phyloP scores from a whole-genome alignment of 371 early-diverging fungal genomes.

The Chytridium lagenaria region DNA sequence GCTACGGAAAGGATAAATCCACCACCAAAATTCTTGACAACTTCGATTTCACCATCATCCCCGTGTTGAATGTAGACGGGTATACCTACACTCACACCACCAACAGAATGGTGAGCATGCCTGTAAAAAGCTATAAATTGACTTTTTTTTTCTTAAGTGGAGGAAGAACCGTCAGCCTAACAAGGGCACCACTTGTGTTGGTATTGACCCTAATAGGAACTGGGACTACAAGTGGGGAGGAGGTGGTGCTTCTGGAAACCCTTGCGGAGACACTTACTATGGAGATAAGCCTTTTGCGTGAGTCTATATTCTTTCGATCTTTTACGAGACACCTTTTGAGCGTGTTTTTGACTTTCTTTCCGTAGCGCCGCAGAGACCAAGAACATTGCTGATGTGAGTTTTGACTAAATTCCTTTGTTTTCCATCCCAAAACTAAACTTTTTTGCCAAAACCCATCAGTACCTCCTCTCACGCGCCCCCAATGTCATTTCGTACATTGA shows the following conservation, averaged over 20 bases:
- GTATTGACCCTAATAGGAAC: slow-evolving; percentile 44
- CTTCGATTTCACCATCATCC: slow-evolving; percentile 58
- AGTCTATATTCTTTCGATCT: background rate
- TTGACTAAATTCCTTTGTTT: background rate
- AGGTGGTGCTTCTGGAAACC: slow-evolving; percentile 35
- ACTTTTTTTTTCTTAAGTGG: slow-evolving; percentile 18
- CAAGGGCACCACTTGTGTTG: slow-evolving; percentile 30
- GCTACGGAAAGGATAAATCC: slow-evolving; percentile 51
- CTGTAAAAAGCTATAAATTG: background rate
- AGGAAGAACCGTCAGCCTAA: slow-evolving; percentile 41
- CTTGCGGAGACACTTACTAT: slow-evolving; percentile 41
- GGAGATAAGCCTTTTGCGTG: slow-evolving; percentile 33
- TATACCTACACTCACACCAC: slow-evolving; percentile 39
- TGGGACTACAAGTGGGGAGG: slow-evolving; percentile 39
- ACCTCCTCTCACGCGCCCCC: slow-evolving; percentile 24
- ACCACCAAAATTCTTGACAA: slow-evolving; percentile 47
- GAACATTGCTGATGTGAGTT: slow-evolving; percentile 19
- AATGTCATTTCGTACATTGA: slow-evolving; percentile 53
- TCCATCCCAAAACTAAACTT: background rate
- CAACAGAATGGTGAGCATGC: slow-evolving; percentile 33
- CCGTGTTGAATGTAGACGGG: slow-evolving; percentile 60
- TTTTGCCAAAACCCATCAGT: slow-evolving; percentile 7
- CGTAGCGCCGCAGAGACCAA: slow-evolving; percentile 27
- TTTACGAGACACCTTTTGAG: background rate
- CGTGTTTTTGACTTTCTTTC: background rate